Percentiles rank a stretch among this genome's conserved stretches.
phyloP scores from a whole-genome alignment of 208 protist species.

The Eutreptiella sp. region DNA sequence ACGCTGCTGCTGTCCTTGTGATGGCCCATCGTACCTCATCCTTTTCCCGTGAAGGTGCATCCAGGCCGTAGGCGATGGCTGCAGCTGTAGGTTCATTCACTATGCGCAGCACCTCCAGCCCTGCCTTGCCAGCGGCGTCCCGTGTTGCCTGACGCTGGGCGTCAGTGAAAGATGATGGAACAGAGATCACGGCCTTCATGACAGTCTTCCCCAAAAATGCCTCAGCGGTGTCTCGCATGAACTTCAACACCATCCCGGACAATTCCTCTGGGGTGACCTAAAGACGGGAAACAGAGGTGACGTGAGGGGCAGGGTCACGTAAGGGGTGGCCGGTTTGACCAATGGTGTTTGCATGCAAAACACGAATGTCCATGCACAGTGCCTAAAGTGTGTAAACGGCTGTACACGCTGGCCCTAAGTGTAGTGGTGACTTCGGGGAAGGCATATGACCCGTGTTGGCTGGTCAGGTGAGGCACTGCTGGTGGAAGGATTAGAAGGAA shows the following conservation, averaged over 20 bases:
- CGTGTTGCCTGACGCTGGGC: conserved; percentile 85
- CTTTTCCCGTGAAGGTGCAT: conserved; percentile 45
- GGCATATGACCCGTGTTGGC: too few species aligned
- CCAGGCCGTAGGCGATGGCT: conserved; percentile 84
- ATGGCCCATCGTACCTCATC: conserved; percentile 49
- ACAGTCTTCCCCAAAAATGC: conserved; percentile 56
- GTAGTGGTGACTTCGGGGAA: too few species aligned
- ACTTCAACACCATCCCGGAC: conserved; percentile 75
- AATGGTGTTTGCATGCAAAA: too few species aligned
- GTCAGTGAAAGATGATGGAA: conserved; percentile 91
- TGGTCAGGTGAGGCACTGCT: too few species aligned
- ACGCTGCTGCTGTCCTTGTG: too few species aligned
- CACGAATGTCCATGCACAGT: too few species aligned
- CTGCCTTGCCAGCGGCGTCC: conserved; percentile 82
- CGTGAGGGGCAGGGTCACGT: too few species aligned
- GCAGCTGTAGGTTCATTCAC: conserved; percentile 93
- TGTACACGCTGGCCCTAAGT: too few species aligned
- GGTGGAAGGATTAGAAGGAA: too few species aligned
- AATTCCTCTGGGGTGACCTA: conserved; percentile 84
- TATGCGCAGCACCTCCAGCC: conserved; percentile 83
- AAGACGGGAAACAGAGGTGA: too few species aligned
- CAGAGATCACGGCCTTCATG: conserved; percentile 69
- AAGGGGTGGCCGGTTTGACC: too few species aligned
- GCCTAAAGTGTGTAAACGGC: too few species aligned
- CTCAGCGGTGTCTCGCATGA: conserved; percentile 89